Conservation (phyloP, 106 monocot species). For the Chionographis japonica region DNA sequence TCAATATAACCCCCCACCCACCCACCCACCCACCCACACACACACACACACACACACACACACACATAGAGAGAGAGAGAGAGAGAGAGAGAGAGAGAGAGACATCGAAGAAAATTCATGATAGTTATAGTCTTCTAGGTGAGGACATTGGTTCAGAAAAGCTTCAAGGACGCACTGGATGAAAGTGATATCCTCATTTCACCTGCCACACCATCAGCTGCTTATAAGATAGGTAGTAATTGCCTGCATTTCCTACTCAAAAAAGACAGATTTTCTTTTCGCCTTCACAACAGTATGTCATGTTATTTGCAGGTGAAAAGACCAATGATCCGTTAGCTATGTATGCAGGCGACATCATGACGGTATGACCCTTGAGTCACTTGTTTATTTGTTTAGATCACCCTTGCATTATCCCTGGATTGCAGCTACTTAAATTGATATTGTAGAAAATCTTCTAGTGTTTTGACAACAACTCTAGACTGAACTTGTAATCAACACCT, state of each 20-base stretch:
- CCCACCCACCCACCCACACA: background rate
- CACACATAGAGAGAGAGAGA: no score
- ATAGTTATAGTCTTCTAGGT: slow-evolving; percentile 55
- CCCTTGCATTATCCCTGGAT: background rate
- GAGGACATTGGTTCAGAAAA: slow-evolving; percentile 87
- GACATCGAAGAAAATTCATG: slow-evolving; percentile 1
- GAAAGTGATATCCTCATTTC: slow-evolving; percentile 86
- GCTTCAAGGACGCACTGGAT: slow-evolving; percentile 76
- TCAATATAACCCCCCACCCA: background rate
- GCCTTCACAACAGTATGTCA: slow-evolving; percentile 2
- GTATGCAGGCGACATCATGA: slow-evolving; percentile 98
- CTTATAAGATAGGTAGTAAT: slow-evolving; percentile 70
- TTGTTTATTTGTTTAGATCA: slow-evolving; percentile 2
- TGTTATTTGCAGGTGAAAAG: slow-evolving; percentile 74
- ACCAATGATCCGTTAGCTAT: slow-evolving; percentile 87
- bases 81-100: background rate
- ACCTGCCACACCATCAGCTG: slow-evolving; percentile 91
- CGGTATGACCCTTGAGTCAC: slow-evolving; percentile 38
- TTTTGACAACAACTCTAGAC: no score
- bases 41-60: no score
- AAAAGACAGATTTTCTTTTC: background rate
- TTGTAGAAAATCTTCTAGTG: background rate
- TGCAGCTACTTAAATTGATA: background rate
- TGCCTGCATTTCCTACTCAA: background rate
- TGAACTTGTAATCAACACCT: no score